These are phyloP conservation scores for Avicennia marina DNA, from an alignment of 257 asterid genomes.

Conservation along the genomic window DNA sequence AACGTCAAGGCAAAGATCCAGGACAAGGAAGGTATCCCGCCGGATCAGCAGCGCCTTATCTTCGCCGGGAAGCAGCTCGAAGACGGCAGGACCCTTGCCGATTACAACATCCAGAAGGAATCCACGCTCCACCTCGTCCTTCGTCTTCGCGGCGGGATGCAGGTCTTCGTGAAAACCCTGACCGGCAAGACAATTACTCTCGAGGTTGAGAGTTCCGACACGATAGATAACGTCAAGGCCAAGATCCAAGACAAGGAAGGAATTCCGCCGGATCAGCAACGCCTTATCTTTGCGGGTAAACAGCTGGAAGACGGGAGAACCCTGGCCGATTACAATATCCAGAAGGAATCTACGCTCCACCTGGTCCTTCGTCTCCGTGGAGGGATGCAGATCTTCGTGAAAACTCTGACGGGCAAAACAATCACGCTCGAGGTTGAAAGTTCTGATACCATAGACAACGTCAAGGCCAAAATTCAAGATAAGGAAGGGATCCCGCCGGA, in stretches of 20 bases:
- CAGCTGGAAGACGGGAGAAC: conserved; percentile 18
- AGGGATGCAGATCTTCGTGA: conserved; percentile 22
- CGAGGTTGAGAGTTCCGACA: conserved; percentile 16
- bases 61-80: conserved; percentile 30
- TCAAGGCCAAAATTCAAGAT: conserved; percentile 19
- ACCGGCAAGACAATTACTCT: conserved; percentile 20
- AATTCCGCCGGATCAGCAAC: conserved; percentile 20
- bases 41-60: conserved; percentile 31
- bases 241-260: conserved; percentile 21
- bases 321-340: conserved; percentile 15
- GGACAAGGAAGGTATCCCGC: conserved; percentile 29
- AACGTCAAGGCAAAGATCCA: conserved; percentile 30
- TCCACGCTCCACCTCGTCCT: conserved; percentile 32
- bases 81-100: conserved; percentile 32
- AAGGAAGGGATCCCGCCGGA: conserved; percentile 19
- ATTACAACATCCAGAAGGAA: conserved; percentile 29
- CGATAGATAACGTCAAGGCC: conserved; percentile 10
- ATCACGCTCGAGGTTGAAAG: conserved; percentile 19
- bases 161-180: conserved; percentile 18
- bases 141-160: conserved; percentile 32
- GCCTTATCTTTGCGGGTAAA: conserved; percentile 16
- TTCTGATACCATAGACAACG: conserved; percentile 18
- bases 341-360: conserved; percentile 17
- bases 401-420: conserved; percentile 19
- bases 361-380: conserved; percentile 18